Evolutionary conservation across 2,329 filamentous ascomycete genomes (phyloP), one percentile per base, ranked within the genome.

Genomic region (Diaporthe humulicola): DNA sequence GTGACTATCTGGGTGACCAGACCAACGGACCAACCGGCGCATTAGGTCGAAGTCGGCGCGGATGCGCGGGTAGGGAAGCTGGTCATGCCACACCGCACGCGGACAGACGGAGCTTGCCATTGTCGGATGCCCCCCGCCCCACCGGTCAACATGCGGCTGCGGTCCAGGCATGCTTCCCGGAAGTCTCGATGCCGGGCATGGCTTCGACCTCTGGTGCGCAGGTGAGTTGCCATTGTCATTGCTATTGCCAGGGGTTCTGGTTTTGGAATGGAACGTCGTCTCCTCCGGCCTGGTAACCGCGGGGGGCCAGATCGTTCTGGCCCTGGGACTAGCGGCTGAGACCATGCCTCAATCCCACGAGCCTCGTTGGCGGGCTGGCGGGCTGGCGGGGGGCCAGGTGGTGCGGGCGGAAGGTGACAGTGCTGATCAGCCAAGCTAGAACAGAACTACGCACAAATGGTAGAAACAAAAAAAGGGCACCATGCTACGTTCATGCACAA

Each of bases 281-380:
- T 38, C 40, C 45, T 28, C 45, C 12, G 33, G 45, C 45, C 14
- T 38, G 45, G 45, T 40, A 52, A 38, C 22, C 45, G 15, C 45
- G n/a, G 48, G 45, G 48, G 70, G 33, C 70, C 70, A 72, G 70
- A 72, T 38, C 38, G 70, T 42, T 64, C 70, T 72, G 50, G 70
- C 57, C n/a, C 45, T 45, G 57, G 57, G 48, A 54, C 70, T 64
- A 71, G 70, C 57, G 70, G 57, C 48, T 71, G 70, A 71, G 69
- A 71, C 57, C 30, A 71, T 28, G 8, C 28, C 42, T 50, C 14
- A 40, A 69, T 38, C 14, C 33, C 64, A 40, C n/a, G 48, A 54
- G 64, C 33, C 48, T 69, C 33, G 64, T 54, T 52, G 7, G 48
- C 28, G 33, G 28, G 64, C n/a, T n/a, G n/a, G n/a, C n/a, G n/a